phyloP scores from a whole-genome alignment of 1,284 basidiomycete species.

The Sporisorium exsertum region DNA sequence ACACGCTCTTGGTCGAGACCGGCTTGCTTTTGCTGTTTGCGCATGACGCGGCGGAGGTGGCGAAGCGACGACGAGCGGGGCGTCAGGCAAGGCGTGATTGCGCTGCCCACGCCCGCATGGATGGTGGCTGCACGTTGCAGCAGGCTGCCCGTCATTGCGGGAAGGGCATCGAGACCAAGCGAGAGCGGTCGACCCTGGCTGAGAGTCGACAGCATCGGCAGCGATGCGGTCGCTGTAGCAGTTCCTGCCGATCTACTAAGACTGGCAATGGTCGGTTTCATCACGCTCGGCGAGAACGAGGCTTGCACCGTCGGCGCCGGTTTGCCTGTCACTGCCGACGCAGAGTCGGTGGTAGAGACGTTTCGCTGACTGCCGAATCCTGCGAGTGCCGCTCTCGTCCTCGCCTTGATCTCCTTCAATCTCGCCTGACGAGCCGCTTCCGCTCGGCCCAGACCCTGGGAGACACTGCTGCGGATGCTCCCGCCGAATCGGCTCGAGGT shows the following conservation, averaged over 20 bases:
- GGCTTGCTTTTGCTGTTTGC: slow-evolving; percentile 40
- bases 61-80: slow-evolving; percentile 45
- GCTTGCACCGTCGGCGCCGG: neutral
- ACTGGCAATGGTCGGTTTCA: slow-evolving; percentile 36
- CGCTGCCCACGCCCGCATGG: slow-evolving; percentile 21
- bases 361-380: slow-evolving; percentile 33
- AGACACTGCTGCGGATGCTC: slow-evolving; percentile 38
- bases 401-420: slow-evolving; percentile 43
- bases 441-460: slow-evolving; percentile 31
- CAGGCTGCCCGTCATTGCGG: neutral
- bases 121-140: slow-evolving; percentile 38
- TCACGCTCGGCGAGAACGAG: slow-evolving; percentile 41
- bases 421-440: slow-evolving; percentile 42
- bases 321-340: neutral
- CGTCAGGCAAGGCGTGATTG: slow-evolving; percentile 25
- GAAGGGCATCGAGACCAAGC: neutral
- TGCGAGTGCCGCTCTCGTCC: slow-evolving; percentile 33
- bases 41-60: slow-evolving; percentile 36
- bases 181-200: neutral
- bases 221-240: slow-evolving; percentile 9
- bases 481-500: slow-evolving; percentile 26
- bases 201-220: slow-evolving; percentile 26
- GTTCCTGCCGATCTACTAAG: slow-evolving; percentile 9
- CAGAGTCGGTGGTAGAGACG: slow-evolving; percentile 22
- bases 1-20: slow-evolving; percentile 29